Evolutionary conservation across 1,284 basidiomycete species (phyloP), one percentile per base, ranked within the genome.

Genomic region (Ceratobasidium sp.): DNA sequence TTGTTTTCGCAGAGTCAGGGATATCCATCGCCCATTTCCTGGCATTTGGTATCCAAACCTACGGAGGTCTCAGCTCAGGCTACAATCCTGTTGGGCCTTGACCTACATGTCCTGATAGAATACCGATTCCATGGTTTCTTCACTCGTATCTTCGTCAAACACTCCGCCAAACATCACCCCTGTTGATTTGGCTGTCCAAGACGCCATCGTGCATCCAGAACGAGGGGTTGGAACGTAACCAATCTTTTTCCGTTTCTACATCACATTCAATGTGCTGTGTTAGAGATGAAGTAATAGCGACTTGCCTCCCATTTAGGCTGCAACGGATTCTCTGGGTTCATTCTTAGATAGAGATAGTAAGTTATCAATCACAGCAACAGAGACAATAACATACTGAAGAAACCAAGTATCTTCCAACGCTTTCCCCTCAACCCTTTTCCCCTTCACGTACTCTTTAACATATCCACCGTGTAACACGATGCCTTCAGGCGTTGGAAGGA

Each of bases 381-480:
- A 45, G 53, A 22, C 55, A 15, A 47, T 47, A 32, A 20, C 45
- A 74, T 82, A 91, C 87, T 87, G 86, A n/a, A 97, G 82, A 67
- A 96, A 82, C 94, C 95, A 97, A 0, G 92, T 92, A 75, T 98
- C 95, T 38, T 96, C 93, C 3, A 96, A 82, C 77, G 93, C 94
- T 10, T 95, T 83, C 1, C 95, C 95, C 42, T 94, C 83, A 0
- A 92, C 88, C 2, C 92, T 84, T 76, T 94, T 93, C 0, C 93
- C 93, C 76, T 96, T 96, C 45, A 83, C 80, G 74, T 96, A 97
- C 77, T 93, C 91, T 77, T 97, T 97, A 76, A 91, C 93, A 77
- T 97, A 98, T 0, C 95, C 95, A 10, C 94, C 95, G 74, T 96
- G 88, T 8, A 98, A 77, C 2, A 96, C 77, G 5, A 96, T 86